These are phyloP conservation scores for Colletotrichum graminicola DNA, from an alignment of 2,329 filamentous ascomycete genomes.

Conservation along the genomic window DNA sequence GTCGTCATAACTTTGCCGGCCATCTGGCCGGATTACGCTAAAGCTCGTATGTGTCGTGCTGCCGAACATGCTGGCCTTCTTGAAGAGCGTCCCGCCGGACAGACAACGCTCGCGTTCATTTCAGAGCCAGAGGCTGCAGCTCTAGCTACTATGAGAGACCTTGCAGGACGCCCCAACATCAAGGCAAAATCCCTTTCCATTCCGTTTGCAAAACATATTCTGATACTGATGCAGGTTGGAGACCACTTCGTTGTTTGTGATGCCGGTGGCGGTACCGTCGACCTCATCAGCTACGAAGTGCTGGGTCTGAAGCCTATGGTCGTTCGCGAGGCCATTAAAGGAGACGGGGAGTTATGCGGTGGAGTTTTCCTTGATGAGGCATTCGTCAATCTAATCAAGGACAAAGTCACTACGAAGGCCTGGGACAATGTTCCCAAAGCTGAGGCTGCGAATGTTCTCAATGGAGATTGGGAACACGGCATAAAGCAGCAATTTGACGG, in stretches of 20 bases:
- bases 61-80: constrained; percentile 54
- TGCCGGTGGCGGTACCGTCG: constrained; percentile 54
- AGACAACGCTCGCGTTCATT: constrained; percentile 52
- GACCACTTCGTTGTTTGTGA: constrained; percentile 52
- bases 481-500: constrained; percentile 46
- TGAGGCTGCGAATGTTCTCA: constrained; percentile 25
- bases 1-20: constrained; percentile 60
- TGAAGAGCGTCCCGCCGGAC: constrained; percentile 42
- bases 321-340: constrained; percentile 54
- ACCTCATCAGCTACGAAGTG: constrained; percentile 56
- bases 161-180: constrained; percentile 44
- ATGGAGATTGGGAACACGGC: constrained; percentile 45
- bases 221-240: constrained; percentile 21
- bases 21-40: constrained; percentile 59
- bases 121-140: constrained; percentile 62
- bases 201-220: not conserved
- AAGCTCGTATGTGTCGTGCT: constrained; percentile 53
- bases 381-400: constrained; percentile 49
- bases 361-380: constrained; percentile 56
- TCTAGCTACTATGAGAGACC: constrained; percentile 51
- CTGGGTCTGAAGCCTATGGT: constrained; percentile 43
- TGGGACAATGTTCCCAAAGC: constrained; percentile 34
- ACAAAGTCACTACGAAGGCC: constrained; percentile 21
- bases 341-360: constrained; percentile 56
- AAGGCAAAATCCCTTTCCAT: constrained; percentile 29